Percentiles rank a stretch among this genome's conserved stretches.
Conservation (phyloP, 345 rosid genomes). For the Kernera saxatilis region DNA sequence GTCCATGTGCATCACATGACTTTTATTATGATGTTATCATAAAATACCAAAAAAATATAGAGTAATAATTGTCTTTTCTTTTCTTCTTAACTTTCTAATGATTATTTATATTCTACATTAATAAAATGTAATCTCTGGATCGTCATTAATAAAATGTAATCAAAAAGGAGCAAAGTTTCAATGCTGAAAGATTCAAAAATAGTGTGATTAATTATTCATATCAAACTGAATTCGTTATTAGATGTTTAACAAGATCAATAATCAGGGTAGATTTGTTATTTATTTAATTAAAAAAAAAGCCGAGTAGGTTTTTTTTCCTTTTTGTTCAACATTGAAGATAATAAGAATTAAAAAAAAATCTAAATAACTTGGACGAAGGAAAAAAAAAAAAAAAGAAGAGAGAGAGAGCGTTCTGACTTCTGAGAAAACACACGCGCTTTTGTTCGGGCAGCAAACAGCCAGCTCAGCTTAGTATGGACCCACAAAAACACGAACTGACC, state of each 20-base stretch:
- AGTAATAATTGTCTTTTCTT: slow-evolving; percentile 1
- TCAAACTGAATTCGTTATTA: not conserved
- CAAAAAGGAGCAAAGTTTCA: not conserved
- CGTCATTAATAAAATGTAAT: not conserved
- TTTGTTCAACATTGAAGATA: not conserved
- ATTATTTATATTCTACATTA: not conserved
- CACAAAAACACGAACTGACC: not conserved
- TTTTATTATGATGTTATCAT: slow-evolving; percentile 18
- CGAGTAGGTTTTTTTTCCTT: not conserved
- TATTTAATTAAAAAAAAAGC: not conserved
- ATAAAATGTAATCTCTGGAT: not conserved
- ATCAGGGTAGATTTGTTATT: not conserved
- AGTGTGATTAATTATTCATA: not conserved
- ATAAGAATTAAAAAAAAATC: not conserved
- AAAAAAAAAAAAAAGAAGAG: not conserved
- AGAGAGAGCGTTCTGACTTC: not conserved
- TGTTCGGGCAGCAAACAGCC: slow-evolving; percentile 1
- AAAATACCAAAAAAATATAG: not conserved
- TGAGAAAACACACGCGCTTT: not conserved
- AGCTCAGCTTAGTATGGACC: not conserved
- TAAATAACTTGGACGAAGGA: not conserved
- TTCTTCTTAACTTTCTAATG: not conserved
- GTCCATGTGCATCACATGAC: slow-evolving; percentile 33
- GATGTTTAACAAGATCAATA: not conserved
- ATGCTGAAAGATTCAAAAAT: not conserved